A percentile compares a stretch with the other conserved stretches of the same genome.
Evolutionary conservation across 2,329 filamentous ascomycete species (phyloP).

Genomic region (Ciborinia camelliae): DNA sequence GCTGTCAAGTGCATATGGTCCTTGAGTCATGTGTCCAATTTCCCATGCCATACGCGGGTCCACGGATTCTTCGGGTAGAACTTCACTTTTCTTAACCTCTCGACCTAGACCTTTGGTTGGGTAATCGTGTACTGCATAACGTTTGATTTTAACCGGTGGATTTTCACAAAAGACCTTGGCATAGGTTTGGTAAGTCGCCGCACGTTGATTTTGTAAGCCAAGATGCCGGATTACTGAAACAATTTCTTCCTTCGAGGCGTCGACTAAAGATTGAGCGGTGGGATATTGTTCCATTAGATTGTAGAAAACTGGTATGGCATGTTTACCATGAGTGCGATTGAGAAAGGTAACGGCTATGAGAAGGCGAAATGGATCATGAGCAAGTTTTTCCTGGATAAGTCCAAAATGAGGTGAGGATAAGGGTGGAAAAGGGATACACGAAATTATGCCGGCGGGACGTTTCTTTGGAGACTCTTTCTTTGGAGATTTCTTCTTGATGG

Average conservation of each 20-base stretch:
- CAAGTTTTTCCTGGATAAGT: conserved; percentile 78
- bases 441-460: conserved; percentile 40
- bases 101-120: conserved; percentile 48
- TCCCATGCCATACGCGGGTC: conserved; percentile 58
- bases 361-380: conserved; percentile 71
- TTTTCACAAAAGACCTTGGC: conserved; percentile 61
- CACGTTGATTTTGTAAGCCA: conserved; percentile 67
- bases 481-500: not conserved
- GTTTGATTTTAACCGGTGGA: conserved; percentile 57
- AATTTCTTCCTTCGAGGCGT: conserved; percentile 54
- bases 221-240: conserved; percentile 63
- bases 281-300: conserved; percentile 65
- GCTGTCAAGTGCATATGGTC: conserved; percentile 80
- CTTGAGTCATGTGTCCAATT: conserved; percentile 79
- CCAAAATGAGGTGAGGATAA: conserved; percentile 65
- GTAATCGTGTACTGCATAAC: conserved; percentile 57
- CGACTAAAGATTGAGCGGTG: conserved; percentile 59
- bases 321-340: conserved; percentile 71
- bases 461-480: conserved; percentile 22
- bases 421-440: conserved; percentile 63
- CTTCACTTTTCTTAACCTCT: conserved; percentile 46
- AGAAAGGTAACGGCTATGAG: conserved; percentile 81
- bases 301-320: conserved; percentile 74
- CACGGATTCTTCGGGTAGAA: conserved; percentile 43
- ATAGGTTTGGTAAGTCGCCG: conserved; percentile 64